These are phyloP conservation scores for Annulohypoxylon truncatum DNA, from an alignment of 2,329 filamentous ascomycete genomes.

Conservation along the genomic window DNA sequence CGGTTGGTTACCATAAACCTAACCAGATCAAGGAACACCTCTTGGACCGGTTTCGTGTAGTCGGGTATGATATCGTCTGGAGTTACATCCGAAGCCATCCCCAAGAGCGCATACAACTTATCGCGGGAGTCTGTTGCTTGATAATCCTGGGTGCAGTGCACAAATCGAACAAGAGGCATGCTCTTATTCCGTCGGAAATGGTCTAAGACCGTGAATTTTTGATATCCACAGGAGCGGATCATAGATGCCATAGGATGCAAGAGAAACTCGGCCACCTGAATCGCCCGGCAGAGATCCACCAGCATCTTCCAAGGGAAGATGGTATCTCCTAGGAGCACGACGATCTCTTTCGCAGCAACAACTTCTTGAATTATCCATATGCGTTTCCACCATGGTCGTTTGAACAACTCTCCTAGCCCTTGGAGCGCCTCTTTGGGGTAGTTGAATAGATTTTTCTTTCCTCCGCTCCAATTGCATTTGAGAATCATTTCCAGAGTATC, in stretches of 20 bases:
- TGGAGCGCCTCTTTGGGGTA: conserved; percentile 11
- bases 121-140: conserved; percentile 27
- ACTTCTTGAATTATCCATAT: conserved; percentile 31
- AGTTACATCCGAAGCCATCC: conserved; percentile 26
- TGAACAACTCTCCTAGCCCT: conserved; percentile 6
- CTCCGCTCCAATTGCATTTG: conserved; percentile 24
- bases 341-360: conserved; percentile 11
- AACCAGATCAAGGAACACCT: conserved; percentile 24
- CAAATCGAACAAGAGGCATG: conserved; percentile 20
- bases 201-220: conserved; percentile 26
- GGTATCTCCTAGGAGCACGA: conserved; percentile 14
- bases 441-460: conserved; percentile 20
- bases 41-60: conserved; percentile 21
- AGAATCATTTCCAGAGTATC: conserved; percentile 24
- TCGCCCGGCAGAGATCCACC: conserved; percentile 14
- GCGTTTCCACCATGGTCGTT: conserved; percentile 23
- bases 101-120: conserved; percentile 25
- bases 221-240: conserved; percentile 21
- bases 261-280: conserved; percentile 23
- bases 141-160: conserved; percentile 29
- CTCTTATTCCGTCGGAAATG: conserved; percentile 23
- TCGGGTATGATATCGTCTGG: conserved; percentile 30
- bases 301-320: conserved; percentile 26
- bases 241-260: conserved; percentile 17
- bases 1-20: conserved; percentile 20